Conservation (phyloP, 108 stramenopile species). For the Skeletonema grethae region DNA sequence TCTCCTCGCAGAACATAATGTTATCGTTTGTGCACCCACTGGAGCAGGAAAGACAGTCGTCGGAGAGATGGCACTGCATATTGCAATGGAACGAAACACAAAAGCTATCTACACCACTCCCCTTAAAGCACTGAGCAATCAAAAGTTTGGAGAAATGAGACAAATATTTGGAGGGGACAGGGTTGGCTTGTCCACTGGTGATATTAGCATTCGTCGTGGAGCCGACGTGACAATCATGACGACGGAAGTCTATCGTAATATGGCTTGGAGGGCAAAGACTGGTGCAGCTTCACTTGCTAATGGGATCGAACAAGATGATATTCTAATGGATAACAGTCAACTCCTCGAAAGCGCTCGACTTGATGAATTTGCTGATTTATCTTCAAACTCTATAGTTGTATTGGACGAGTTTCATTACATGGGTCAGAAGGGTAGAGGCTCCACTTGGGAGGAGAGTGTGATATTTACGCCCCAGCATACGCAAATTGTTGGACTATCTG, state of each 20-base stretch:
- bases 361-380: slow-evolving; percentile 50
- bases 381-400: slow-evolving; percentile 82
- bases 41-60: slow-evolving; percentile 88
- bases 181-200: slow-evolving; percentile 84
- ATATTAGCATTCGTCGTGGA: slow-evolving; percentile 84
- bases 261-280: slow-evolving; percentile 71
- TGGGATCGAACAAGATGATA: slow-evolving; percentile 9
- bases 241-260: slow-evolving; percentile 95
- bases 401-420: slow-evolving; percentile 98
- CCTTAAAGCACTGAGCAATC: slow-evolving; percentile 93
- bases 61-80: slow-evolving; percentile 87
- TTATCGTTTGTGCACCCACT: slow-evolving; percentile 94
- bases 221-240: slow-evolving; percentile 92
- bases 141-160: slow-evolving; percentile 90
- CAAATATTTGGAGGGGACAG: slow-evolving; percentile 71
- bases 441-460: slow-evolving; percentile 95
- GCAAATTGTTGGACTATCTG: slow-evolving; percentile 90
- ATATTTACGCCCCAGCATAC: slow-evolving; percentile 84
- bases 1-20: slow-evolving; percentile 66
- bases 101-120: slow-evolving; percentile 92
- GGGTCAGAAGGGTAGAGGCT: slow-evolving; percentile 90
- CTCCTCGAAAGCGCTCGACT: slow-evolving; percentile 15
- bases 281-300: slow-evolving; percentile 3
- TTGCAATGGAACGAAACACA: slow-evolving; percentile 57
- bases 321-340: slow-evolving; percentile 5